Evolutionary conservation across 2,329 filamentous ascomycete species (phyloP), one percentile per base, ranked within the genome.

Genomic region (Penicillium sp.): DNA sequence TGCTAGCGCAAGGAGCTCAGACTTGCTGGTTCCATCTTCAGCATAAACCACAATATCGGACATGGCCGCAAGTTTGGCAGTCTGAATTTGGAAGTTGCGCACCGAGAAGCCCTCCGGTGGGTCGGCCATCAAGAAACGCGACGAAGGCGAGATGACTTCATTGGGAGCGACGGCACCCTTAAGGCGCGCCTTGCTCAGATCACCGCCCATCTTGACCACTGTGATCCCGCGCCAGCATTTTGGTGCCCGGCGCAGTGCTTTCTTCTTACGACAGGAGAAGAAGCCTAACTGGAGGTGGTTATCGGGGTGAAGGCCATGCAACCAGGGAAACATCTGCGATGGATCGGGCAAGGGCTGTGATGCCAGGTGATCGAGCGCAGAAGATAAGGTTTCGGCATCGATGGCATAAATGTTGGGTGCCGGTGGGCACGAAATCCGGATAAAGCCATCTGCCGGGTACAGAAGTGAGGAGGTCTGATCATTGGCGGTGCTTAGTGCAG

Each of bases 41-140:
- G 89, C 89, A 64, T 98, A 98, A 1, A 98, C 80, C 32, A 98
- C 79, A 54, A 98, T 88, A 65, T 98, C 93, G 0, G 90, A 96
- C 7, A 93, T 80, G 55, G 86, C 81, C 44, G 90, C 90, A 55
- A 87, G 74, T 67, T 98, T 98, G 48, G 86, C 86, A 0, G 87
- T 80, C 68, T 98, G 93, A 31, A 97, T 97, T 60, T 97, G 91
- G 64, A 98, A 98, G 67, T 97, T 97, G 37, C 93, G 82, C 35
- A 97, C 90, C 4, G 89, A 95, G 64, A 97, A 97, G 7, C 93
- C 93, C 55, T 95, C 87, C 46, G 74, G 79, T 1, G 93, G 93
- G 62, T 98, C 93, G 32, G 85, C 79, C 35, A 95, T 51, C 87
- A 50, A 89, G 72, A 62, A 98, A 95, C 18, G 82, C 77, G 36